Evolutionary conservation across 164 flowering plant species (phyloP).

Genomic region (Buxus sempervirens): DNA sequence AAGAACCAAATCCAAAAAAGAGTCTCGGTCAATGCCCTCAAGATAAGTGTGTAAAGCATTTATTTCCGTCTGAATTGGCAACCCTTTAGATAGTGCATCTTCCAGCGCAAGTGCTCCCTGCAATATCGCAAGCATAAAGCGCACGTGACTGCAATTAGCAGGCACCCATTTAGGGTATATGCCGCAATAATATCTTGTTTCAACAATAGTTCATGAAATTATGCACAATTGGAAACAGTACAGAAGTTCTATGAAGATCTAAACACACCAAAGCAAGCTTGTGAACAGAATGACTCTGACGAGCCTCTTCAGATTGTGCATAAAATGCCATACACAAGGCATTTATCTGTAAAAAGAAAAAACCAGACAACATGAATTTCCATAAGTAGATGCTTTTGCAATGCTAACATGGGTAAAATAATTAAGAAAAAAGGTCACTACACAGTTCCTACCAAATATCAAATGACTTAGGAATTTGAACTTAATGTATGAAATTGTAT

Average conservation of each 20-base stretch:
- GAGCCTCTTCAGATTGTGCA: slow-evolving; percentile 92
- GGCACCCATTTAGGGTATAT: not conserved
- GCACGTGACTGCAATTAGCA: not conserved
- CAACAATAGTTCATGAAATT: not conserved
- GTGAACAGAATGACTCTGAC: slow-evolving; percentile 81
- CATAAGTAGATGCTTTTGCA: not conserved
- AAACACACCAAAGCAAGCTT: slow-evolving; percentile 82
- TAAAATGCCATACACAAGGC: slow-evolving; percentile 96
- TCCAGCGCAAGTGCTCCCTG: slow-evolving; percentile 92
- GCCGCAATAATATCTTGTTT: not conserved
- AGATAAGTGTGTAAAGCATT: slow-evolving; percentile 51
- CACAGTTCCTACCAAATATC: not conserved
- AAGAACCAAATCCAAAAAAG: slow-evolving; percentile 70
- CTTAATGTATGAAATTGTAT: not conserved
- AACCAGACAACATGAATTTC: slow-evolving; percentile 4
- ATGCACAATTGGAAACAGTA: too few species aligned
- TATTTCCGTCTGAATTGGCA: slow-evolving; percentile 74
- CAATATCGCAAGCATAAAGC: slow-evolving; percentile 5
- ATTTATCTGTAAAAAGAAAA: slow-evolving; percentile 55
- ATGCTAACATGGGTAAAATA: not conserved
- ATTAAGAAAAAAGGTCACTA: not conserved
- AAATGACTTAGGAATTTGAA: not conserved
- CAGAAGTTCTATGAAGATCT: not conserved
- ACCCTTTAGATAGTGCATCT: slow-evolving; percentile 88
- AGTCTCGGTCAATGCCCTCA: slow-evolving; percentile 70